Evolutionary conservation across 2,329 filamentous ascomycete species (phyloP).

Genomic region (Arthrocladium fulminans): DNA sequence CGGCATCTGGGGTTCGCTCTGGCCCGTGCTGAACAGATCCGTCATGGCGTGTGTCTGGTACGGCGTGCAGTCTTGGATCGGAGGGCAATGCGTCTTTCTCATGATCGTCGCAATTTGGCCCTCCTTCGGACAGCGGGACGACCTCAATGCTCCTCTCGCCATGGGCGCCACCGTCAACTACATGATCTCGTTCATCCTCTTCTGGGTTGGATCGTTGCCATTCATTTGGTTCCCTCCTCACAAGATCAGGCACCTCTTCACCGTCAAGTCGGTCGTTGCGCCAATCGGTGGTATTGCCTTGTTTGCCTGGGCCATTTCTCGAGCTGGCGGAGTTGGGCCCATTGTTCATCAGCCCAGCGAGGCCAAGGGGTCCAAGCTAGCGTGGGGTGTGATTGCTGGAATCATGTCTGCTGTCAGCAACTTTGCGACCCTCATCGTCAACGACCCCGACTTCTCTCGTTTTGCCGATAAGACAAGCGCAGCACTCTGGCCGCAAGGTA

Average conservation of each 20-base stretch:
- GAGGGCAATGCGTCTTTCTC: constrained; percentile 29
- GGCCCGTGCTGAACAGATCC: constrained; percentile 84
- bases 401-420: constrained; percentile 87
- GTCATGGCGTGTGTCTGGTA: constrained; percentile 57
- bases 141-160: constrained; percentile 34
- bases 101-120: constrained; percentile 29
- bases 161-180: constrained; percentile 29
- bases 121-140: constrained; percentile 29
- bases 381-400: constrained; percentile 73
- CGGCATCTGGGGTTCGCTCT: constrained; percentile 51
- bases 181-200: constrained; percentile 32
- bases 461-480: constrained; percentile 44
- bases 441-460: constrained; percentile 65
- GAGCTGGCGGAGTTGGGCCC: constrained; percentile 73
- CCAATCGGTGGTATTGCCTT: constrained; percentile 76
- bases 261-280: constrained; percentile 77
- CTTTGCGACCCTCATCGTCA: constrained; percentile 72
- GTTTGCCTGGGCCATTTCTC: constrained; percentile 76
- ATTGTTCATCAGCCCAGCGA: constrained; percentile 62
- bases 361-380: constrained; percentile 58
- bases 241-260: constrained; percentile 66
- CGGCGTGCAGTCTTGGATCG: constrained; percentile 30
- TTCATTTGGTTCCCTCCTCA: constrained; percentile 26
- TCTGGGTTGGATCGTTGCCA: constrained; percentile 21
- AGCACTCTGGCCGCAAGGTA: constrained; percentile 20